Evolutionary conservation across 176 grass and related monocot species (phyloP), one percentile per base, ranked within the genome.

Genomic region (Lolium multiflorum): DNA sequence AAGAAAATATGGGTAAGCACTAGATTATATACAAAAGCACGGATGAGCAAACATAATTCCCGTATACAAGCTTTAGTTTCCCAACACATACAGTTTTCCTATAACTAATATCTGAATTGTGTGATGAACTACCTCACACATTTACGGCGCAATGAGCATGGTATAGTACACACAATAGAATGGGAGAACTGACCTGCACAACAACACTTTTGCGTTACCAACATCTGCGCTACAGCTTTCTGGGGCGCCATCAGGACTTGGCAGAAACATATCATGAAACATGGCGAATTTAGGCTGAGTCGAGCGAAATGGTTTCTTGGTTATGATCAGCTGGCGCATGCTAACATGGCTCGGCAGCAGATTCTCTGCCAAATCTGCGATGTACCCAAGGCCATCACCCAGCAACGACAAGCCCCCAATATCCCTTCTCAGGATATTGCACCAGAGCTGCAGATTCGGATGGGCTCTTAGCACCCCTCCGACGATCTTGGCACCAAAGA

Each of bases 341-440:
- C 1, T 3, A 1, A 74, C 44, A 54, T 54, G 5, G 7, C 1
- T 26, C 0, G 57, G 85, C 57, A 75, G 68, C 56, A 87, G 39
- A 20, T 55, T 87, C n/a, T 87, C 26, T 0, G 20, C 46, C 57
- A 87, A 38, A 65, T 81, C 85, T 1, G 78, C 31, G 1, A 75
- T 66, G 31, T 82, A 67, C 3, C 14, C 46, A 21, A 66, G 15
- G 58, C 78, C 78, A 7, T 87, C 69, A 2, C 78, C 85, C 0
- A 87, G 1, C 57, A 54, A 38, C 0, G 78, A 81, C 0, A 82
- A 15, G 1, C 57, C 69, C 46, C 58, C 57, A 4, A 87, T 87
- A 20, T 46, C 10, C 57, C 68, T 73, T 26, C 37, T 58, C 9
- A 79, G 12, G 3, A 71, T 56, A 24, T 61, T 62, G 4, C 70